These are phyloP conservation scores for Ceratobasidium sp. DNA, from an alignment of 1,284 basidiomycete genomes.

Conservation along the genomic window DNA sequence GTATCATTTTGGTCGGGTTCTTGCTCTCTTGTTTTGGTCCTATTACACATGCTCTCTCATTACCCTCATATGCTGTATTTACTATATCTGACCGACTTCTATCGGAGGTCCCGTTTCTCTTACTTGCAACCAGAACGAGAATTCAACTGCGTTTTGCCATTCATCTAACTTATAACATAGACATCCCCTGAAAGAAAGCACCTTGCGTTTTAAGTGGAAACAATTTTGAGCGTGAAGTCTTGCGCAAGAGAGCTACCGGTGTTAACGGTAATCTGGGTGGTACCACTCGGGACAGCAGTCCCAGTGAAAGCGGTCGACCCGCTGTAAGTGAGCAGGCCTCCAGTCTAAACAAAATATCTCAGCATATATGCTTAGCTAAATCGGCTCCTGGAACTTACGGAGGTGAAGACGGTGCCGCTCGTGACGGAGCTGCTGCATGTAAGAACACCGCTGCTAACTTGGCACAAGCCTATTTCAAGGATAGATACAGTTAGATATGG, in stretches of 20 bases:
- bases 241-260: constrained; percentile 63
- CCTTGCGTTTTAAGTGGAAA: not conserved
- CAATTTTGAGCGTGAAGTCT: constrained; percentile 60
- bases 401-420: constrained; percentile 48
- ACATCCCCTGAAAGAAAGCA: too few species aligned
- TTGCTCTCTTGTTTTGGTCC: not conserved
- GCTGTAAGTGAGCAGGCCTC: constrained; percentile 65
- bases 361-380: constrained; percentile 2
- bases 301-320: constrained; percentile 69
- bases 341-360: constrained; percentile 55
- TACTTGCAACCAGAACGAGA: too few species aligned
- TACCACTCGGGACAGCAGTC: constrained; percentile 68
- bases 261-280: constrained; percentile 65
- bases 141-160: too few species aligned
- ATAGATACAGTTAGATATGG: not conserved
- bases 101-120: too few species aligned
- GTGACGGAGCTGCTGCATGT: constrained; percentile 49
- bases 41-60: not conserved
- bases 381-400: constrained; percentile 35
- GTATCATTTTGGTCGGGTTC: not conserved
- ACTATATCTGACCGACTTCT: not conserved
- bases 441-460: constrained; percentile 48
- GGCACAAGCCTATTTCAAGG: constrained; percentile 47
- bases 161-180: too few species aligned
- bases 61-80: too few species aligned